Evolutionary conservation across 768 basidiomycete species (phyloP).

Genomic region (Panaeolus papilionaceus): DNA sequence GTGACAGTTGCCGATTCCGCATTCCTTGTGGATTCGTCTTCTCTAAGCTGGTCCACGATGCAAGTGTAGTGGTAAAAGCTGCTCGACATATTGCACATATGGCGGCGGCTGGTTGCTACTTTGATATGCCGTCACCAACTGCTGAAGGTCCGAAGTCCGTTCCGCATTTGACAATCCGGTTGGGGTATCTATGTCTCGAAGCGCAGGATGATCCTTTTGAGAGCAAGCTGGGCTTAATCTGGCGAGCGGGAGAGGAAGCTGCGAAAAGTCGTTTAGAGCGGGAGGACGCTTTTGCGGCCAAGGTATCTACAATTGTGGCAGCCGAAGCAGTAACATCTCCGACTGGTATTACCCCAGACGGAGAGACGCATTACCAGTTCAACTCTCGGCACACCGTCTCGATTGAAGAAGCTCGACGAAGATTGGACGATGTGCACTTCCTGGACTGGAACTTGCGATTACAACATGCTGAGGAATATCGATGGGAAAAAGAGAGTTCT

Average conservation of each 20-base stretch:
- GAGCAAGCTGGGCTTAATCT: slow-evolving; percentile 74
- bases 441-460: slow-evolving; percentile 74
- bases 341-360: slow-evolving; percentile 44
- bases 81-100: slow-evolving; percentile 71
- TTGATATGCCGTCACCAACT: slow-evolving; percentile 62
- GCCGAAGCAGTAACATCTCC: slow-evolving; percentile 37
- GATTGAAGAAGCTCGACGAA: slow-evolving; percentile 71
- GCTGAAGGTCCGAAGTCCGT: slow-evolving; percentile 77
- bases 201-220: slow-evolving; percentile 89
- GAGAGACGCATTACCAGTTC: slow-evolving; percentile 55
- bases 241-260: slow-evolving; percentile 74
- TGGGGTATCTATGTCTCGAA: slow-evolving; percentile 75
- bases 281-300: slow-evolving; percentile 81
- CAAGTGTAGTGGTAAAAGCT: slow-evolving; percentile 72
- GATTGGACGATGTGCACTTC: slow-evolving; percentile 73
- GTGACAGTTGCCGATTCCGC: slow-evolving; percentile 72
- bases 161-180: slow-evolving; percentile 62
- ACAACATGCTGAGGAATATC: slow-evolving; percentile 51
- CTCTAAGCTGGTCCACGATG: slow-evolving; percentile 77
- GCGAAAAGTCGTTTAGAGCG: slow-evolving; percentile 72
- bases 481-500: slow-evolving; percentile 53
- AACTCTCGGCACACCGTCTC: slow-evolving; percentile 67
- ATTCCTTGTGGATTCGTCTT: slow-evolving; percentile 83
- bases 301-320: slow-evolving; percentile 68
- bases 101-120: slow-evolving; percentile 57